Conservation (phyloP, 2,329 filamentous ascomycete genomes). For the Cercospora berteroae region DNA sequence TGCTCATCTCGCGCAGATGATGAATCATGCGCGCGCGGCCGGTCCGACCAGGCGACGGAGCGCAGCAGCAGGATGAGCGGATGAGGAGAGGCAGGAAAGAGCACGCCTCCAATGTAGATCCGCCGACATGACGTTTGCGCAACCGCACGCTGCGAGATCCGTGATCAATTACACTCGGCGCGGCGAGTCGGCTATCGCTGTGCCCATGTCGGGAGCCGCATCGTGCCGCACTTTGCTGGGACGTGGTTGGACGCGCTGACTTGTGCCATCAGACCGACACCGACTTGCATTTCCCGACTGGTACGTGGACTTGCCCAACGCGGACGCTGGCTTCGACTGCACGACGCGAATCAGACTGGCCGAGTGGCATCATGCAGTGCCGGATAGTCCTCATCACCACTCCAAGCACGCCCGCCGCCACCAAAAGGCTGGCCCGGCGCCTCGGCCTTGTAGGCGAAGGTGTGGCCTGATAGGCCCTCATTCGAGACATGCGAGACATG, state of each 20-base stretch:
- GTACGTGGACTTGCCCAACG: neutral
- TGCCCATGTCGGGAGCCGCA: neutral
- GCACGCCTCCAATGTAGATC: neutral
- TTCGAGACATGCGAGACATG: conserved; percentile 5
- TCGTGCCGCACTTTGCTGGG: neutral
- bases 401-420: neutral
- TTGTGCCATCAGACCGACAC: neutral
- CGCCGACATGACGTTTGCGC: neutral
- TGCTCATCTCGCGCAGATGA: neutral
- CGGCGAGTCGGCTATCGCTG: conserved; percentile 1
- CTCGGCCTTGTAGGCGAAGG: neutral
- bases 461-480: conserved; percentile 4
- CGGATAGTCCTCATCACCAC: neutral
- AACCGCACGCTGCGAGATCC: conserved; percentile 6
- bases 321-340: neutral
- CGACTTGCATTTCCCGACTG: neutral
- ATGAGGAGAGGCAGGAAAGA: neutral
- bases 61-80: neutral
- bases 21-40: neutral
- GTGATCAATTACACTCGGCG: neutral
- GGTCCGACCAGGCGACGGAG: neutral
- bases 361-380: neutral
- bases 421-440: conserved; percentile 4
- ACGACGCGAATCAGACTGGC: neutral
- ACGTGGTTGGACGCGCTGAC: neutral